Base-by-base conservation (phyloP, 164 flowering plant genomes). In the Vitis rotundifolia region DNA sequence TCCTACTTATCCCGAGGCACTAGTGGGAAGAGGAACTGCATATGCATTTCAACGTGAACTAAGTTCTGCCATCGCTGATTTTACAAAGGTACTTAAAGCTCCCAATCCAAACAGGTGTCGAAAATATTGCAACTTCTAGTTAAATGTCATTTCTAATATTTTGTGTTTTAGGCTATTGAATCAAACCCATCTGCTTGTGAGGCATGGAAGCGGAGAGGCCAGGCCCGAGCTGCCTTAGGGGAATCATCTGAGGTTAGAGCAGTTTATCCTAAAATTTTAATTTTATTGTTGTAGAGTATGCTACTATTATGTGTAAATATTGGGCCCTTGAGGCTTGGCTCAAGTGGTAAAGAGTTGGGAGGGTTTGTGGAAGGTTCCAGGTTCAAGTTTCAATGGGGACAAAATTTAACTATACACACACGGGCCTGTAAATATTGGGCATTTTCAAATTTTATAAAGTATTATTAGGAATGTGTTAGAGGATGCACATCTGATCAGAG, bases 141-240 rank as follows among this genome's bases (percentile, higher is more conserved):
- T 64, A 1, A 50, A 29, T 69, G 11, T 49, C 48, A 7, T 29
- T 70, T 47, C 54, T 56, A 37, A 19, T 58, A 18, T 49, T 76
- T 16, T 66, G 44, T 67, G 8, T 77, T 47, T 67, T 63, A 94
- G 99, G 98, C 99, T 50, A 84, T 95, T 57, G 61, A 88, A 74
- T 84, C 85, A 65, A 87, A 95, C 67, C 96, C 97, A 71, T 83
- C 81, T 52, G 95, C 97, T 73, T 89, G 91, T 69, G 99, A 95
- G 90, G 98, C 99, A 67, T 95, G 98, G 99, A 95, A 92, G 71
- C 87, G 99, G 31, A 83, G 99, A 68, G 99, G 99, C 60, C 99
- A 95, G 77, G 99, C 99, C 44, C 90, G 94, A 60, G 99, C 98
- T 83, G 98, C 99, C 66, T 78, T 95, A 63, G 98, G 99, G 64